phyloP scores from a whole-genome alignment of 2,329 filamentous ascomycete genomes.

The Ceratocystis huliohia region DNA sequence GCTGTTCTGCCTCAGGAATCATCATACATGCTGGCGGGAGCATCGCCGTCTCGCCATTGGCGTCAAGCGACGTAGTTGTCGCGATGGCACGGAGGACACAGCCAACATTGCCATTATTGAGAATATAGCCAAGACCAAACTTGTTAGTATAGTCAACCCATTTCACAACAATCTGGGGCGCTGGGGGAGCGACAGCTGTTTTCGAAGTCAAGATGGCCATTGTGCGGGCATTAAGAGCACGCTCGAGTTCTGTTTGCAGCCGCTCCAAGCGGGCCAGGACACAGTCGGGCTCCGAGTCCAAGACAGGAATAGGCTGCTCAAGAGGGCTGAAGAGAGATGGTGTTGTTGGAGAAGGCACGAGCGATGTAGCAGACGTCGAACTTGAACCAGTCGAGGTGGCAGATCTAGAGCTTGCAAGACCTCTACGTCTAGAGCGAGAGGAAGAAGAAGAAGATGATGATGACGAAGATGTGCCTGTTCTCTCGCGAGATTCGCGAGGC shows the following conservation, averaged over 20 bases:
- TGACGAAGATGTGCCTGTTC: constrained; percentile 7
- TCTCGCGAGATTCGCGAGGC: constrained; percentile 4
- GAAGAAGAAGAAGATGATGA: constrained; percentile 12
- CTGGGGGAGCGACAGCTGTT: constrained; percentile 39
- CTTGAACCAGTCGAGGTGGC: constrained; percentile 1
- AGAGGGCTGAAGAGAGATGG: constrained; percentile 44
- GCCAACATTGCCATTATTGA: constrained; percentile 69
- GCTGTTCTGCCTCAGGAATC: constrained; percentile 56
- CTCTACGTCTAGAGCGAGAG: constrained; percentile 12
- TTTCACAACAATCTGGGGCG: constrained; percentile 56
- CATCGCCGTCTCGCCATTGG: constrained; percentile 35
- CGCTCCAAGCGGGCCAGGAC: constrained; percentile 43
- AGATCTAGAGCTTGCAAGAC: constrained; percentile 11
- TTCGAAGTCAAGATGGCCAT: constrained; percentile 48
- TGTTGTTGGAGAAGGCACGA: constrained; percentile 24
- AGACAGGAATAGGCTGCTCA: constrained; percentile 39
- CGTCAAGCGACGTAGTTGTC: constrained; percentile 30
- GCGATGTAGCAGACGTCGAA: constrained; percentile 4
- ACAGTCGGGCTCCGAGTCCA: constrained; percentile 44
- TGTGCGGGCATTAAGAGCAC: constrained; percentile 49
- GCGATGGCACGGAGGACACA: constrained; percentile 48
- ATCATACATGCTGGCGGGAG: constrained; percentile 60
- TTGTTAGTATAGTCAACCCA: constrained; percentile 88
- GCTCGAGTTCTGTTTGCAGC: constrained; percentile 48
- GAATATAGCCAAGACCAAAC: constrained; percentile 70